Percentiles rank a stretch among this genome's conserved stretches.
Evolutionary conservation across 139 green algal species (phyloP).

Genomic region (Micromonas pusilla): DNA sequence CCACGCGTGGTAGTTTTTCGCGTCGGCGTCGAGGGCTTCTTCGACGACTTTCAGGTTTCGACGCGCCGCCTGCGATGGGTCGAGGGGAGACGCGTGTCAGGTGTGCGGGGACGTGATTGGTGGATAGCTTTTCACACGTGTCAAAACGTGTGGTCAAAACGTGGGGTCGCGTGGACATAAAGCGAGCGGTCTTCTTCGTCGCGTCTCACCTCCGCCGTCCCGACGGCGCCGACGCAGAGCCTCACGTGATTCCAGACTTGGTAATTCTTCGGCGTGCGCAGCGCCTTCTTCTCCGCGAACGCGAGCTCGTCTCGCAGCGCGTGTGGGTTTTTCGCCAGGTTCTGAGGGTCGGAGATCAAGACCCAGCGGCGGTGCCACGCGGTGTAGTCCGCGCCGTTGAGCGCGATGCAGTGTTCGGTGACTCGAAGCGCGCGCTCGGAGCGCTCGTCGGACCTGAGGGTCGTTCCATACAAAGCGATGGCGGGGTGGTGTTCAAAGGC

Average conservation of each 20-base stretch:
- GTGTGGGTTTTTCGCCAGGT: too few relatives aligned
- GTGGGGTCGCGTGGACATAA: too few relatives aligned
- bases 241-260: slow-evolving; percentile 17
- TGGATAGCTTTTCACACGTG: too few relatives aligned
- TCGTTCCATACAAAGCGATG: background rate
- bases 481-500: too few relatives aligned
- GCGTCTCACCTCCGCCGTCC: too few relatives aligned
- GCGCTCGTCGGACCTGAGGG: background rate
- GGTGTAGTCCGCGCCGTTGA: background rate
- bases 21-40: background rate
- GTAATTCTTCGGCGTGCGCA: background rate
- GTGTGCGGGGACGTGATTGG: too few relatives aligned
- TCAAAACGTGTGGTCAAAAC: too few relatives aligned
- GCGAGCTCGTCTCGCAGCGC: background rate
- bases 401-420: background rate
- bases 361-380: background rate
- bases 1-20: slow-evolving; percentile 17
- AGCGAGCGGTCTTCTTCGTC: background rate
- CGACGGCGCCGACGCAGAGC: background rate
- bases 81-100: too few relatives aligned
- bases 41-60: too few relatives aligned
- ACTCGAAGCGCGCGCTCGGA: background rate
- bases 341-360: background rate
- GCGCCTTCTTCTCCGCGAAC: background rate
- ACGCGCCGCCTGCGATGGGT: too few relatives aligned